phyloP scores from a whole-genome alignment of 257 asterid species.

The Misopates orontium region DNA sequence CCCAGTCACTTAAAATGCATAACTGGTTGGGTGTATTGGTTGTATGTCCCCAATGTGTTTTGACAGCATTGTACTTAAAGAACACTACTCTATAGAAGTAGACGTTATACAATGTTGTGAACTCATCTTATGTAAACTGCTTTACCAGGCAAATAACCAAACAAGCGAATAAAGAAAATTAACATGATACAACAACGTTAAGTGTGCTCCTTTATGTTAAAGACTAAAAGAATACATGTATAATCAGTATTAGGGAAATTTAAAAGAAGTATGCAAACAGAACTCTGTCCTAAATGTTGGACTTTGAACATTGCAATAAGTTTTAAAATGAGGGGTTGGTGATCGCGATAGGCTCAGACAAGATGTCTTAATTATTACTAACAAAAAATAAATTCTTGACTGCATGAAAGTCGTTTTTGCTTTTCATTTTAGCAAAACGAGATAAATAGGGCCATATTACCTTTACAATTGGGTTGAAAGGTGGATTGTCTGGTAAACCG shows the following conservation, averaged over 20 bases:
- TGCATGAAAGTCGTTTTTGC: neutral
- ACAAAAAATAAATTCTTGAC: neutral
- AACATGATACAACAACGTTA: slow-evolving; percentile 7
- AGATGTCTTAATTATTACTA: neutral
- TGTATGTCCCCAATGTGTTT: neutral
- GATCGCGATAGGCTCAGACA: neutral
- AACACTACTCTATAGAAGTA: neutral
- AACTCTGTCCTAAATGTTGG: neutral
- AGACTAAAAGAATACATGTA: neutral
- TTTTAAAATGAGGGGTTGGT: neutral
- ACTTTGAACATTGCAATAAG: neutral
- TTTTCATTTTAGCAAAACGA: neutral
- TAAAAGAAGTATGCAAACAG: slow-evolving; percentile 1
- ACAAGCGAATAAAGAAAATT: neutral
- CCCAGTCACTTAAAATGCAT: too few relatives aligned
- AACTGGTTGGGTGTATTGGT: neutral
- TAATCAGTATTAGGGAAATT: neutral
- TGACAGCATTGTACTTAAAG: neutral
- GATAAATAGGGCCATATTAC: neutral
- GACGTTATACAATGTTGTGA: neutral
- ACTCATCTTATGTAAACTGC: neutral
- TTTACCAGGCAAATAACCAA: slow-evolving; percentile 11
- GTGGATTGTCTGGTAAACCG: neutral
- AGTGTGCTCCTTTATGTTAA: neutral
- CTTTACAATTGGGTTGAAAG: neutral